These are phyloP conservation scores for Coniella vitis DNA, from an alignment of 2,329 filamentous ascomycete genomes.

Conservation along the genomic window DNA sequence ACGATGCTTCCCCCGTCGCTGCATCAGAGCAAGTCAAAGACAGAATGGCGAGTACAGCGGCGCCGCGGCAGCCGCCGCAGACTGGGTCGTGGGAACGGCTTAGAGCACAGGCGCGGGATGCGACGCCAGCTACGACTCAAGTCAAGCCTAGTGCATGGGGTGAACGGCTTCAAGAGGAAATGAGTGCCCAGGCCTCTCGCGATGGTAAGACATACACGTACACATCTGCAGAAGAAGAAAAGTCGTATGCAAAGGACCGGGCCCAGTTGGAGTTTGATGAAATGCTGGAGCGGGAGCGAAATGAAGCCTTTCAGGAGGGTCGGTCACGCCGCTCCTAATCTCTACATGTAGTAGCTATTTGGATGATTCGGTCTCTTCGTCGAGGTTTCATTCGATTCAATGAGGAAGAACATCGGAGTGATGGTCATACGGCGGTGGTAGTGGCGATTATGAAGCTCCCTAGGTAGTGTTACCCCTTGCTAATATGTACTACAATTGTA, in stretches of 20 bases:
- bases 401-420: too few relatives aligned
- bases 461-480: too few relatives aligned
- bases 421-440: too few relatives aligned
- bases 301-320: background rate
- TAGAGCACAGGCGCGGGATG: constrained; percentile 4
- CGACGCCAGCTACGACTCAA: background rate
- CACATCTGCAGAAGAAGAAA: constrained; percentile 31
- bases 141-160: constrained; percentile 1
- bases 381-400: too few relatives aligned
- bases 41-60: too few relatives aligned
- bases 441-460: too few relatives aligned
- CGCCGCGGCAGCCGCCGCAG: background rate
- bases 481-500: too few relatives aligned
- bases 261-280: constrained; percentile 46
- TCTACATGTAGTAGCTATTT: too few relatives aligned
- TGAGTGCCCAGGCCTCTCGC: constrained; percentile 10
- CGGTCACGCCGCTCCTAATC: constrained; percentile 1
- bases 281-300: constrained; percentile 37
- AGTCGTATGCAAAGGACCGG: constrained; percentile 32
- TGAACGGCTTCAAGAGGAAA: constrained; percentile 20
- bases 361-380: too few relatives aligned
- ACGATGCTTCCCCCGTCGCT: constrained; percentile 16
- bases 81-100: constrained; percentile 16
- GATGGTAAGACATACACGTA: constrained; percentile 26
- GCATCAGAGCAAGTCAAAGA: constrained; percentile 1